Percentiles rank a stretch among this genome's conserved stretches.
phyloP scores from a whole-genome alignment of 768 basidiomycete species.

The Tulasnella sp. region DNA sequence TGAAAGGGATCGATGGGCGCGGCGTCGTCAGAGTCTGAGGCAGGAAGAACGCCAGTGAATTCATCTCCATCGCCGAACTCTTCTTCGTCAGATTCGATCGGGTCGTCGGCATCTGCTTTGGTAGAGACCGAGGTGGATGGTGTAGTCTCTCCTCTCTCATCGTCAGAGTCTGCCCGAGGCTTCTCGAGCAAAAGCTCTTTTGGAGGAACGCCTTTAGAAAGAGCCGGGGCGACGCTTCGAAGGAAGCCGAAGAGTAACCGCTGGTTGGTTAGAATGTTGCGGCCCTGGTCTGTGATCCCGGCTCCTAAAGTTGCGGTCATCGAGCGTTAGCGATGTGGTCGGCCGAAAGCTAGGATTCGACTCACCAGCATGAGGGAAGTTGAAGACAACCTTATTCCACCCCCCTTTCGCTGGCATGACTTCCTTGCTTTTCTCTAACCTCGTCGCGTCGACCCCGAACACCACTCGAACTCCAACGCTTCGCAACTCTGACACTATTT shows the following conservation, averaged over 20 bases:
- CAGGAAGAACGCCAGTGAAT: slow-evolving; percentile 19
- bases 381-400: slow-evolving; percentile 85
- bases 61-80: slow-evolving; percentile 33
- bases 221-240: slow-evolving; percentile 60
- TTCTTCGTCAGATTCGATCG: neutral
- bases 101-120: neutral
- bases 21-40: slow-evolving; percentile 13
- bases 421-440: slow-evolving; percentile 54
- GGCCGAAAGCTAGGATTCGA: neutral
- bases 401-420: slow-evolving; percentile 43
- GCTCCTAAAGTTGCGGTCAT: slow-evolving; percentile 36
- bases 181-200: slow-evolving; percentile 49
- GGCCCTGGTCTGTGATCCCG: slow-evolving; percentile 88
- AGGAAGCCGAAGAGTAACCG: slow-evolving; percentile 76
- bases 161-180: slow-evolving; percentile 44
- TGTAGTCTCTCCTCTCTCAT: slow-evolving; percentile 38
- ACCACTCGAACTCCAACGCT: slow-evolving; percentile 63
- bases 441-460: slow-evolving; percentile 83
- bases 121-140: slow-evolving; percentile 5
- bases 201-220: slow-evolving; percentile 51
- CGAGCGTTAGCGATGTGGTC: neutral
- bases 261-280: slow-evolving; percentile 90
- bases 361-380: slow-evolving; percentile 94
- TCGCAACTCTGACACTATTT: slow-evolving; percentile 54
- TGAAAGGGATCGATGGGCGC: slow-evolving; percentile 19